Evolutionary conservation across 306 rosid species (phyloP).

Genomic region (Fragaria vesca): DNA sequence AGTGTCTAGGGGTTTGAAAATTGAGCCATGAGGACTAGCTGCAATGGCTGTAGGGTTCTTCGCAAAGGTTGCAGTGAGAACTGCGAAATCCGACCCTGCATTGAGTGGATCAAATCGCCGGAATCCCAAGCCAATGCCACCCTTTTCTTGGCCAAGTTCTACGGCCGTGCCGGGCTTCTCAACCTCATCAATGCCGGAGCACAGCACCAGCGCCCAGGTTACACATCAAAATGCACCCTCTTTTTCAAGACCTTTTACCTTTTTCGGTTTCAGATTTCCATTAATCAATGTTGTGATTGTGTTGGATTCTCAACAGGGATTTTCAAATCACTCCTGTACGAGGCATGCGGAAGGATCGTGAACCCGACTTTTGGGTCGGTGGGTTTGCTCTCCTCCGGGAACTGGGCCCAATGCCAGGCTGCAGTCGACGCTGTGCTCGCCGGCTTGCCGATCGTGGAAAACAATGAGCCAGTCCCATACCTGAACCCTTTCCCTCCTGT

Average conservation of each 20-base stretch:
- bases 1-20: neutral
- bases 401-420: constrained; percentile 60
- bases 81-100: constrained; percentile 58
- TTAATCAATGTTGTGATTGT: neutral
- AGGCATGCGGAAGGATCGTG: constrained; percentile 68
- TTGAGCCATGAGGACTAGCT: constrained; percentile 47
- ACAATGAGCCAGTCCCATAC: neutral
- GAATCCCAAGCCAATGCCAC: constrained; percentile 79
- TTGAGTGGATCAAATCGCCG: constrained; percentile 54
- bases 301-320: constrained; percentile 31
- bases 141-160: constrained; percentile 73
- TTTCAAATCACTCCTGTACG: constrained; percentile 60
- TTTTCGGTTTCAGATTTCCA: neutral
- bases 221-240: too few species aligned
- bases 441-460: constrained; percentile 34
- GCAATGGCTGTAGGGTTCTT: constrained; percentile 77
- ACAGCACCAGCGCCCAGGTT: constrained; percentile 44
- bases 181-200: constrained; percentile 59
- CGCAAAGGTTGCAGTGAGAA: constrained; percentile 61
- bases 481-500: neutral
- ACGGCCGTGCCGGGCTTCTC: constrained; percentile 69
- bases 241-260: neutral
- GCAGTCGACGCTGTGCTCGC: constrained; percentile 53
- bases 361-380: constrained; percentile 63
- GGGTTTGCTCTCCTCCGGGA: constrained; percentile 50